Conservation (phyloP, 768 basidiomycete genomes). For the Punctularia strigosozonata region DNA sequence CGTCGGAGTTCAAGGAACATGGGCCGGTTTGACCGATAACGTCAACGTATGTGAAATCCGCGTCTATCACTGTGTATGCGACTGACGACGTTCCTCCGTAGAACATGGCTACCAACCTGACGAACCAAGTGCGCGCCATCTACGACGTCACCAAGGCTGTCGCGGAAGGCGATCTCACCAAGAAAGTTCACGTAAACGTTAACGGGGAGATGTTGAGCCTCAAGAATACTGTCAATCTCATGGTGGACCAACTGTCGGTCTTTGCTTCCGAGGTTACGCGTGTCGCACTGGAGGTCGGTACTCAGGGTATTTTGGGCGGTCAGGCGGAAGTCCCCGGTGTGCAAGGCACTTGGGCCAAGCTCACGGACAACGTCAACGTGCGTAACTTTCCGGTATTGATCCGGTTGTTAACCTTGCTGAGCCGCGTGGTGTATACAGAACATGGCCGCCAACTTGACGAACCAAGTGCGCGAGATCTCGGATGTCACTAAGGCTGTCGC, state of each 20-base stretch:
- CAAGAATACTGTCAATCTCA: slow-evolving; percentile 81
- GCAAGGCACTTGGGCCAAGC: slow-evolving; percentile 86
- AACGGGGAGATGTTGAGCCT: slow-evolving; percentile 81
- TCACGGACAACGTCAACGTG: slow-evolving; percentile 86
- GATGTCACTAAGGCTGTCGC: slow-evolving; percentile 95
- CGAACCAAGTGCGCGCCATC: slow-evolving; percentile 74
- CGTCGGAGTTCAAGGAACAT: too few species aligned
- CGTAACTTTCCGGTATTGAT: too few species aligned
- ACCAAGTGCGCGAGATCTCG: slow-evolving; percentile 86
- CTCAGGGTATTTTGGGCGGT: slow-evolving; percentile 82
- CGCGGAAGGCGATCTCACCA: slow-evolving; percentile 81
- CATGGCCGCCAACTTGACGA: too few species aligned
- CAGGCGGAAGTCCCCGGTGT: slow-evolving; percentile 86
- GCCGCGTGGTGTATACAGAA: too few species aligned
- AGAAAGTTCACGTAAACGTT: slow-evolving; percentile 86
- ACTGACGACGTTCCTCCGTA: slow-evolving; percentile 11
- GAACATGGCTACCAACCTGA: slow-evolving; percentile 75
- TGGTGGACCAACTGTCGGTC: slow-evolving; percentile 83
- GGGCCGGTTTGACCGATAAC: too few species aligned
- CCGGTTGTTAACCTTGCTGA: too few species aligned
- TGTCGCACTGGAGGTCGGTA: slow-evolving; percentile 82
- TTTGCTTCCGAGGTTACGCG: slow-evolving; percentile 78
- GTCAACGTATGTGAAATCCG: slow-evolving; percentile 39
- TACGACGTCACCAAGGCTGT: slow-evolving; percentile 83
- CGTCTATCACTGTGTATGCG: slow-evolving; percentile 2